Evolutionary conservation across 192 early-diverging fungal genomes (phyloP).

Genomic region (Backusella tuberculispora): DNA sequence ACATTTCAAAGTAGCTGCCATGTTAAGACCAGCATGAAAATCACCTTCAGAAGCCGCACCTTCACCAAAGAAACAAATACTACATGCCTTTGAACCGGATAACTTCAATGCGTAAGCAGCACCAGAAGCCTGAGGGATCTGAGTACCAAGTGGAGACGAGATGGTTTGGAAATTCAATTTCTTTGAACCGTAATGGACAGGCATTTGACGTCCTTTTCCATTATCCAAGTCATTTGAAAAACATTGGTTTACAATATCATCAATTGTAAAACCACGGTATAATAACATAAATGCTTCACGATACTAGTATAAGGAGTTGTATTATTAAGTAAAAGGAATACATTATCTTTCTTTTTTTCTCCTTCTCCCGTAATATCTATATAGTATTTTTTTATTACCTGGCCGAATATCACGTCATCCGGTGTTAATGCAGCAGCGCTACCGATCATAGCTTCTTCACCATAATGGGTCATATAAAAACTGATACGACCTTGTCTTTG

Average conservation of each 20-base stretch:
- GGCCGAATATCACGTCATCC: slow-evolving; percentile 94
- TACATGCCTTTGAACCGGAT: slow-evolving; percentile 74
- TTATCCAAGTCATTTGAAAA: slow-evolving; percentile 87
- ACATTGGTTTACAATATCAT: slow-evolving; percentile 97
- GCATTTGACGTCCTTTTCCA: slow-evolving; percentile 99
- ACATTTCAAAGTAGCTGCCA: slow-evolving; percentile 89
- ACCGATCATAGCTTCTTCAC: slow-evolving; percentile 96
- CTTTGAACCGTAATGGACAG: slow-evolving; percentile 92
- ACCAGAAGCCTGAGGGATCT: slow-evolving; percentile 97
- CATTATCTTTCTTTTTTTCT: too few relatives aligned
- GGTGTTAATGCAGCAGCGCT: slow-evolving; percentile 84
- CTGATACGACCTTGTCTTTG: slow-evolving; percentile 97
- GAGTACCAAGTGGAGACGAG: slow-evolving; percentile 94
- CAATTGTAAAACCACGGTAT: slow-evolving; percentile 93
- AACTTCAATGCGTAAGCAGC: slow-evolving; percentile 94
- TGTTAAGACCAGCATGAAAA: slow-evolving; percentile 97
- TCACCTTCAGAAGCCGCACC: slow-evolving; percentile 98
- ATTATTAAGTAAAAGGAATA: slow-evolving; percentile 7
- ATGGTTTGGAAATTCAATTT: slow-evolving; percentile 94
- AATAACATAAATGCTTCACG: slow-evolving; percentile 93
- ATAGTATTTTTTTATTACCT: slow-evolving; percentile 46
- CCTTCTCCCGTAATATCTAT: neutral
- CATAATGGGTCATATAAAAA: slow-evolving; percentile 99
- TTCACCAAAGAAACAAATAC: slow-evolving; percentile 97
- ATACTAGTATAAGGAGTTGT: slow-evolving; percentile 71